These are phyloP conservation scores for Suillus discolor DNA, from an alignment of 768 basidiomycete genomes.

Conservation along the genomic window DNA sequence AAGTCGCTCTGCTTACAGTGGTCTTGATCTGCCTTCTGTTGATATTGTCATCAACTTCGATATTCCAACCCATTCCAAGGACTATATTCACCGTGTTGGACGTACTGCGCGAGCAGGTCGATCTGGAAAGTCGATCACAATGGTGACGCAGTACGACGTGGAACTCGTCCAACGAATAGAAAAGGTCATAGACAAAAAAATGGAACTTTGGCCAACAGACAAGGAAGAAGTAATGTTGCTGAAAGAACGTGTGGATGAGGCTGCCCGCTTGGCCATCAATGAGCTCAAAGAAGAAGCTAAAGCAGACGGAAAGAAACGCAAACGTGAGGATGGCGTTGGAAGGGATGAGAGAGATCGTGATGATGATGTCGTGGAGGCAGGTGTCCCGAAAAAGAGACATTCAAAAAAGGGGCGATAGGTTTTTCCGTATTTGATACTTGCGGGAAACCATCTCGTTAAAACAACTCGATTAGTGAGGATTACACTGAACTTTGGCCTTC, in stretches of 20 bases:
- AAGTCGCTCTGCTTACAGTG: conserved; percentile 44
- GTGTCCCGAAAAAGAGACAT: conserved; percentile 72
- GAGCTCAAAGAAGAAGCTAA: conserved; percentile 80
- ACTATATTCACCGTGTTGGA: conserved; percentile 98
- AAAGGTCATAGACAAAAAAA: conserved; percentile 86
- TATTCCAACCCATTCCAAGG: conserved; percentile 96
- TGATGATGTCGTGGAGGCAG: conserved; percentile 91
- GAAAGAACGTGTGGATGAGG: conserved; percentile 88
- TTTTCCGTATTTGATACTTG: not conserved
- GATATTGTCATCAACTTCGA: conserved; percentile 98
- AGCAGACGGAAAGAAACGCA: conserved; percentile 54
- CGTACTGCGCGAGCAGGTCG: conserved; percentile 98
- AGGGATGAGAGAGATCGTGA: conserved; percentile 86
- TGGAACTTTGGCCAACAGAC: conserved; percentile 86
- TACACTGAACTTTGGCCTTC: not conserved
- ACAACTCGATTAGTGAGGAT: not conserved
- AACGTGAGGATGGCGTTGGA: conserved; percentile 47
- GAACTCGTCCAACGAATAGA: conserved; percentile 96
- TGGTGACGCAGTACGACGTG: conserved; percentile 98
- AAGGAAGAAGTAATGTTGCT: conserved; percentile 87
- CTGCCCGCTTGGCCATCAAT: conserved; percentile 70
- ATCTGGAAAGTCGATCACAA: conserved; percentile 94
- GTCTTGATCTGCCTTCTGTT: conserved; percentile 94
- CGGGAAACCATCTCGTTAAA: not conserved
- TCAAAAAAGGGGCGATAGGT: conserved; percentile 46